Conservation (phyloP, 345 rosid species). For the Ailanthus altissimus region DNA sequence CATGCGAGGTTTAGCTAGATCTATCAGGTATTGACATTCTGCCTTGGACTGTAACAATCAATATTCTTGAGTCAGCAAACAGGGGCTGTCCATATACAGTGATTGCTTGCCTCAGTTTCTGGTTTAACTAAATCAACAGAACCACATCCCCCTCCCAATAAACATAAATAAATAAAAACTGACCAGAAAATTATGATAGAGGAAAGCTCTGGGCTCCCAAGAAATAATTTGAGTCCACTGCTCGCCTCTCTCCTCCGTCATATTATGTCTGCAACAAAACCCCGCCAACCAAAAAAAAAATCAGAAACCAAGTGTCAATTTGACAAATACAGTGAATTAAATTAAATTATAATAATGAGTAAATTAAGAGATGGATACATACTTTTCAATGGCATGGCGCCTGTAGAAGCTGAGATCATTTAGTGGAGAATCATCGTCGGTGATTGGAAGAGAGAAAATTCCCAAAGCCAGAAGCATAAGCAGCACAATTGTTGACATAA, state of each 20-base stretch:
- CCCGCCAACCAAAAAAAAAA: background rate
- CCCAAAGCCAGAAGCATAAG: slow-evolving; percentile 74
- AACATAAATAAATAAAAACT: slow-evolving; percentile 9
- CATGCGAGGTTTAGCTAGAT: slow-evolving; percentile 86
- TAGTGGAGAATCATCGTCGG: slow-evolving; percentile 47
- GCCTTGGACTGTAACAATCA: slow-evolving; percentile 62
- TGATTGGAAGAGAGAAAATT: slow-evolving; percentile 62
- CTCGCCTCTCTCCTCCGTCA: slow-evolving; percentile 63
- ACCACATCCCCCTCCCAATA: background rate
- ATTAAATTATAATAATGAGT: too few relatives aligned
- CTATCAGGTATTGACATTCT: slow-evolving; percentile 85
- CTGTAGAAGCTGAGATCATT: slow-evolving; percentile 55
- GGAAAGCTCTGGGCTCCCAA: slow-evolving; percentile 89
- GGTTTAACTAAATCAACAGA: slow-evolving; percentile 10
- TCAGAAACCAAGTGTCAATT: too few relatives aligned
- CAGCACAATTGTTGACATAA: slow-evolving; percentile 63
- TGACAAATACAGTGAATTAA: too few relatives aligned
- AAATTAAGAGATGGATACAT: background rate
- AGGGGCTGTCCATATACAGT: background rate
- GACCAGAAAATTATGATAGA: slow-evolving; percentile 89
- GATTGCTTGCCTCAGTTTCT: background rate
- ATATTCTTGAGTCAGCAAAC: background rate
- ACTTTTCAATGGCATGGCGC: slow-evolving; percentile 67
- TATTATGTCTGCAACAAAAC: slow-evolving; percentile 45
- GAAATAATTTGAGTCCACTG: slow-evolving; percentile 90